Conservation (phyloP, 208 protist species). For the Acanthamoeba rhysodes region DNA sequence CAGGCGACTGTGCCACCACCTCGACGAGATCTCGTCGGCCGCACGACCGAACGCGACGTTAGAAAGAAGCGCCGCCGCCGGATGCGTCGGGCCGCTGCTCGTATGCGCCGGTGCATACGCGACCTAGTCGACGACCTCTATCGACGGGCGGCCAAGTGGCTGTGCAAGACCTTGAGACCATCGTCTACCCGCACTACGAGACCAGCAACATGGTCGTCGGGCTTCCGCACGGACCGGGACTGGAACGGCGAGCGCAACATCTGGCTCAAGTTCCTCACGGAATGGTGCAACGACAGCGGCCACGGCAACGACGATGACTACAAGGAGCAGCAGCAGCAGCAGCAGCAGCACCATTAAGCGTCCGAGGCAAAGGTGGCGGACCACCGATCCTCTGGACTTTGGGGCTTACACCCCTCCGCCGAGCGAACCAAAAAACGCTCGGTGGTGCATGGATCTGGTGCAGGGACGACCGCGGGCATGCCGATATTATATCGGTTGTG, state of each 20-base stretch:
- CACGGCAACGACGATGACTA: not conserved
- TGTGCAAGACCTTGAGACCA: slow-evolving; percentile 22
- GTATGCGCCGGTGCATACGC: not conserved
- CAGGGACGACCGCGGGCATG: not conserved
- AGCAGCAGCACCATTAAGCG: no score
- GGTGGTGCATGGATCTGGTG: not conserved
- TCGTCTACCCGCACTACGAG: slow-evolving; percentile 1
- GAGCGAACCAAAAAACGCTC: not conserved
- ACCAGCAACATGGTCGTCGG: slow-evolving; percentile 21
- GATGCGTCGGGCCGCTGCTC: not conserved
- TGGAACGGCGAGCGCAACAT: not conserved
- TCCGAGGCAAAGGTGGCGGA: not conserved
- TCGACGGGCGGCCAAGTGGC: slow-evolving; percentile 11
- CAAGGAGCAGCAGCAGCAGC: no score
- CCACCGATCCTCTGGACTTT: not conserved
- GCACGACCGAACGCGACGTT: not conserved
- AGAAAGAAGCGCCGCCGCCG: not conserved
- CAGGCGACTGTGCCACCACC: not conserved
- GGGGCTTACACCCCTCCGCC: not conserved
- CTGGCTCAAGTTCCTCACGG: not conserved
- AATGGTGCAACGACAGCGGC: not conserved
- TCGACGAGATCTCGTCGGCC: slow-evolving; percentile 12
- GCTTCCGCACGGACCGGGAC: not conserved
- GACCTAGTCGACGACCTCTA: slow-evolving; percentile 52
- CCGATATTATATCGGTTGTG: no score